These are phyloP conservation scores for Skeletonema tropicum DNA, from an alignment of 108 stramenopile genomes.

Conservation along the genomic window DNA sequence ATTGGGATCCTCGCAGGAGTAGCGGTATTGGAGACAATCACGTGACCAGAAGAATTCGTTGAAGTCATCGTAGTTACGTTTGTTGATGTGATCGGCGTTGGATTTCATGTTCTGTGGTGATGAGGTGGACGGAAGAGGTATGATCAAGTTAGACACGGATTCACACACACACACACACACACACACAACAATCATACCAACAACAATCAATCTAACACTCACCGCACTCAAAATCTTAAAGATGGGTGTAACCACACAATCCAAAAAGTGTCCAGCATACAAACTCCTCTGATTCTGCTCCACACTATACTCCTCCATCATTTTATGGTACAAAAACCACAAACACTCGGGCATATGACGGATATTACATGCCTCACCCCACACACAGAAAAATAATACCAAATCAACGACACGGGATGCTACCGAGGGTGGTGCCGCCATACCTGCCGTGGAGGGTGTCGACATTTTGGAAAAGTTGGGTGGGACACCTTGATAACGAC, in stretches of 20 bases:
- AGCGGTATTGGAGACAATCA: constrained; percentile 87
- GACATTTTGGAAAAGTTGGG: constrained; percentile 90
- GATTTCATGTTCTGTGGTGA: constrained; percentile 71
- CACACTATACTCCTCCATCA: constrained; percentile 90
- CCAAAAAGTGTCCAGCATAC: constrained; percentile 95
- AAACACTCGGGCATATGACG: constrained; percentile 98
- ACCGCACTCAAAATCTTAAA: constrained; percentile 86
- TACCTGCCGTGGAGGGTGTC: constrained; percentile 44
- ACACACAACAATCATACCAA: constrained; percentile 12
- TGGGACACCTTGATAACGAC: constrained; percentile 84
- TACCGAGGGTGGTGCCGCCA: constrained; percentile 88
- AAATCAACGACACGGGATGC: constrained; percentile 89
- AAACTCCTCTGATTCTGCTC: constrained; percentile 80
- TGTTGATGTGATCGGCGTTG: constrained; percentile 82
- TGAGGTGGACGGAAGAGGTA: constrained; percentile 11
- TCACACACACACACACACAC: neutral
- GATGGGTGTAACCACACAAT: constrained; percentile 93
- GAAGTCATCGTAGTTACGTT: constrained; percentile 97
- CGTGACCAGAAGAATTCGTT: constrained; percentile 99
- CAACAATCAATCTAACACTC: constrained; percentile 25
- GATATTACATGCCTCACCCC: constrained; percentile 97
- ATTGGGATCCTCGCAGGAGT: constrained; percentile 59
- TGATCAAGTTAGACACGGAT: neutral
- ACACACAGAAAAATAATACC: constrained; percentile 95
- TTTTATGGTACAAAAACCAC: constrained; percentile 98